Conservation (phyloP, 768 basidiomycete species). For the Pilatotrama ljubarskyi region DNA sequence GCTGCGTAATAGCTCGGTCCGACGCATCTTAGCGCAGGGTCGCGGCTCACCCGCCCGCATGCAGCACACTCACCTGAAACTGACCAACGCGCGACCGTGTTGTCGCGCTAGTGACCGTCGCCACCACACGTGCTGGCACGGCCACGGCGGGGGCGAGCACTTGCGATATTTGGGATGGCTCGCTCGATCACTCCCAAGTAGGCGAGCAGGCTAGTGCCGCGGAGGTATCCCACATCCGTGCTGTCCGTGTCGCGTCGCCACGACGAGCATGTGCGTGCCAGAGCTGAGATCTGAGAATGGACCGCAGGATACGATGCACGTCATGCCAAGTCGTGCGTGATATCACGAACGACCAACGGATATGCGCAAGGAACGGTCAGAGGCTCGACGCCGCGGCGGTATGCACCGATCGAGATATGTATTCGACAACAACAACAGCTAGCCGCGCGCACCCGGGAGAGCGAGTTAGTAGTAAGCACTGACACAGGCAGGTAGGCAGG, state of each 20-base stretch:
- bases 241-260: not conserved
- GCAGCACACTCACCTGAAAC: not conserved
- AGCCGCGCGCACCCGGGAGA: slow-evolving; percentile 17
- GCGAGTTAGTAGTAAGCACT: slow-evolving; percentile 15
- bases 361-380: not conserved
- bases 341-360: not conserved
- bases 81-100: not conserved
- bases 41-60: not conserved
- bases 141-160: too few species aligned
- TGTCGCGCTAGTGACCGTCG: slow-evolving; percentile 14
- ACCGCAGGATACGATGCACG: not conserved
- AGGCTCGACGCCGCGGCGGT: not conserved
- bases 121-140: slow-evolving; percentile 8
- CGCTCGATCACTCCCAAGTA: not conserved
- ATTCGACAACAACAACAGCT: slow-evolving; percentile 19
- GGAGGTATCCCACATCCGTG: not conserved
- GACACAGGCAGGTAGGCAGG: too few species aligned
- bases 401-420: slow-evolving; percentile 10
- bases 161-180: too few species aligned
- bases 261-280: not conserved
- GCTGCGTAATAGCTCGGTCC: not conserved
- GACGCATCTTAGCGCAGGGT: not conserved
- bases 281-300: not conserved
- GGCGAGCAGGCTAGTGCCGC: not conserved
- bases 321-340: not conserved